Percentiles rank a stretch among this genome's conserved stretches.
These are phyloP conservation scores for Candida dajiaensis DNA, from an alignment of 805 yeast genomes.

Conservation along the genomic window DNA sequence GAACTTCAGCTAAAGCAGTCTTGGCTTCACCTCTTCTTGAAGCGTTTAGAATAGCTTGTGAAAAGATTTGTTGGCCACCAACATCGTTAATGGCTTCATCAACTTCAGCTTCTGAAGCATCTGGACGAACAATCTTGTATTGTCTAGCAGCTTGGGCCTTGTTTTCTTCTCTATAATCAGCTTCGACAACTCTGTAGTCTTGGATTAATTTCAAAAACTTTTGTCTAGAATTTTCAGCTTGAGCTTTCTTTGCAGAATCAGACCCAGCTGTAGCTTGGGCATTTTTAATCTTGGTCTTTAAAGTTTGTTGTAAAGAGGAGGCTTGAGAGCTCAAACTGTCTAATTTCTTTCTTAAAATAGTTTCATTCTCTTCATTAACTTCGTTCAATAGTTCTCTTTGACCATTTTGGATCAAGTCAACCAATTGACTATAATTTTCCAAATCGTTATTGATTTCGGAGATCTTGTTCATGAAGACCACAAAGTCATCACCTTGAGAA, in stretches of 20 bases:
- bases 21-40: constrained; percentile 93
- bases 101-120: constrained; percentile 78
- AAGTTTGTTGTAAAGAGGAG: constrained; percentile 63
- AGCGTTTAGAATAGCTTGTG: constrained; percentile 83
- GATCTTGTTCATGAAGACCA: constrained; percentile 62
- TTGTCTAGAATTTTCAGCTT: constrained; percentile 83
- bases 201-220: constrained; percentile 83
- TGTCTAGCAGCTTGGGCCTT: constrained; percentile 89
- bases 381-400: constrained; percentile 71
- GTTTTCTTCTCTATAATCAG: constrained; percentile 77
- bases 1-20: constrained; percentile 92
- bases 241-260: constrained; percentile 79
- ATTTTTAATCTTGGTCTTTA: constrained; percentile 71
- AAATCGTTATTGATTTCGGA: constrained; percentile 63
- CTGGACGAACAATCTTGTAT: constrained; percentile 83
- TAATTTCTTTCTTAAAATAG: constrained; percentile 64
- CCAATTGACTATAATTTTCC: constrained; percentile 62
- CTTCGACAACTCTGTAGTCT: constrained; percentile 81
- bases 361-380: constrained; percentile 64
- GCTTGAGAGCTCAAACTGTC: constrained; percentile 77
- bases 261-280: constrained; percentile 65
- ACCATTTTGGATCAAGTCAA: constrained; percentile 62
- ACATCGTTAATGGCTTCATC: constrained; percentile 79
- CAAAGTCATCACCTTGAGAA: constrained; percentile 40
- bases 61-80: constrained; percentile 86